phyloP scores from a whole-genome alignment of 208 protist species.

The Leishmania arabica region DNA sequence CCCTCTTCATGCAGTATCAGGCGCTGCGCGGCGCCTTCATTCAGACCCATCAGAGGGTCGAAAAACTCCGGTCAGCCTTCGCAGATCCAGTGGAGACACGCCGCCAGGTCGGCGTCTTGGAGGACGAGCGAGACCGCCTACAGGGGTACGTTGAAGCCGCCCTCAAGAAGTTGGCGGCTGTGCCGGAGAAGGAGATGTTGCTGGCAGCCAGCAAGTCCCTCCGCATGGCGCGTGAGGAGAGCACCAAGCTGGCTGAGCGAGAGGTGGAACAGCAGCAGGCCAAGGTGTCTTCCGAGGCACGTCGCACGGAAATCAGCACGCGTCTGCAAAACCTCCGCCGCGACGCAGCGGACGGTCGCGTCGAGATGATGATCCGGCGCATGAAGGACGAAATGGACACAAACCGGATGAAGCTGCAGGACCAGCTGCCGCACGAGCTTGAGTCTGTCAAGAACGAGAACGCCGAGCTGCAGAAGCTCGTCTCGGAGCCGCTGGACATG shows the following conservation, averaged over 20 bases:
- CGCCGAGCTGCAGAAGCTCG: slow-evolving; percentile 67
- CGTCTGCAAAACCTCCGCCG: slow-evolving; percentile 86
- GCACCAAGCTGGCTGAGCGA: slow-evolving; percentile 69
- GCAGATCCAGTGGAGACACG: slow-evolving; percentile 80
- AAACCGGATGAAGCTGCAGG: slow-evolving; percentile 84
- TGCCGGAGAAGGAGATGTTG: slow-evolving; percentile 82
- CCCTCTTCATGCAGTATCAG: slow-evolving; percentile 86
- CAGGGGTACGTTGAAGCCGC: slow-evolving; percentile 73
- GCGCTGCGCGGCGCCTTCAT: slow-evolving; percentile 79
- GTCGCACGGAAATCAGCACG: slow-evolving; percentile 75
- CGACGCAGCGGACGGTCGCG: slow-evolving; percentile 75
- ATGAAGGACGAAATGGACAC: slow-evolving; percentile 90
- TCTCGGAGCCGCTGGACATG: slow-evolving; percentile 90
- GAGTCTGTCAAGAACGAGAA: slow-evolving; percentile 78
- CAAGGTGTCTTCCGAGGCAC: slow-evolving; percentile 69
- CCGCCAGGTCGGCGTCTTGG: slow-evolving; percentile 64
- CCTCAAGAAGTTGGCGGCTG: slow-evolving; percentile 66
- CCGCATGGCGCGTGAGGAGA: slow-evolving; percentile 75
- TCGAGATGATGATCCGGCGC: slow-evolving; percentile 84
- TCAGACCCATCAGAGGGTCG: slow-evolving; percentile 80
- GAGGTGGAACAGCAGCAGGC: slow-evolving; percentile 82
- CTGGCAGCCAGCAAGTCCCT: slow-evolving; percentile 73
- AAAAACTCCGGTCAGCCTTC: slow-evolving; percentile 67
- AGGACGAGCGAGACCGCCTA: slow-evolving; percentile 81
- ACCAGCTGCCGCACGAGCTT: slow-evolving; percentile 86